Evolutionary conservation across 2,329 filamentous ascomycete species (phyloP), one percentile per base, ranked within the genome.

Genomic region (Colletotrichum sp.): DNA sequence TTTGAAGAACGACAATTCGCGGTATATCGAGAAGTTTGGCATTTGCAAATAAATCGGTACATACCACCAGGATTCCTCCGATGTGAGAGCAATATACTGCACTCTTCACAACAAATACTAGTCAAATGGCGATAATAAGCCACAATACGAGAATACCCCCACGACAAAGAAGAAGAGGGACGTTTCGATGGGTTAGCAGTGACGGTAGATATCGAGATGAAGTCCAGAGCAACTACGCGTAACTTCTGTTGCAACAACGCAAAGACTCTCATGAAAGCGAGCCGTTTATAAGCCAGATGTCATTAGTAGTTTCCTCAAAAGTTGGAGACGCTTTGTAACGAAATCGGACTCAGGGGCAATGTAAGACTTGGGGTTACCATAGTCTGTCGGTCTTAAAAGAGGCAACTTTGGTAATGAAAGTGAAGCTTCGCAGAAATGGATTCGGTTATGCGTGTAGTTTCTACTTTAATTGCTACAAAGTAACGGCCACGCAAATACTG

Each of bases 221-320:
- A 22, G 18, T 7, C 44, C 3, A n/a, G 3, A 12, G 2, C 3
- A 22, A 48, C 10, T n/a, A 48, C 10, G 18, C 10, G 10, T 22
- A 6, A 6, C 1, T n/a, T 22, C 39, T 10, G 39, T n/a, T 28
- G 3, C 3, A 9, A 9, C 1, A n/a, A 48, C 18, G 1, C 18
- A 22, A 48, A 48, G 39, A 48, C 5, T 12, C 7, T 9, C 5
- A 12, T 48, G 18, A 13, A 22, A 12, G 18, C 18, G 18, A 44
- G 18, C 18, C 5, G 5, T 48, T 0, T 12, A 6, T 48, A 6
- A 48, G 39, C 18, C 10, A 1, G 44, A 7, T n/a, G 18, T 10
- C 39, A 44, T n/a, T n/a, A 1, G n/a, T 10, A 22, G 1, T 2
- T 48, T 6, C 6, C 6, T n/a, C 18, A 0, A 4, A 12, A 6